These are phyloP conservation scores for Botrytis cinerea DNA, from an alignment of 2,329 filamentous ascomycete species.

Conservation along the genomic window DNA sequence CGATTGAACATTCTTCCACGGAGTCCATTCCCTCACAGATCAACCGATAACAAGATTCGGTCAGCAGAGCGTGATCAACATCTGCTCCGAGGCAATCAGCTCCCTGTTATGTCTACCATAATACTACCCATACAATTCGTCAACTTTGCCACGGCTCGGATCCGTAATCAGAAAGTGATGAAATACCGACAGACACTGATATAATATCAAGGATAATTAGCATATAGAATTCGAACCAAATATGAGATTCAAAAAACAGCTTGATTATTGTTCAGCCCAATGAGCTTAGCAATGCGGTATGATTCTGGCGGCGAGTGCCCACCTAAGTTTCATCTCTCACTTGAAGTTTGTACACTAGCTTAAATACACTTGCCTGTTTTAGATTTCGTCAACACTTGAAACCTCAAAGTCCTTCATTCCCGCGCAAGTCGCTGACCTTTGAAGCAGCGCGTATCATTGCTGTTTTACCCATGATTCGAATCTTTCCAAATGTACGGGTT, in stretches of 20 bases:
- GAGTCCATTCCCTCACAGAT: background rate
- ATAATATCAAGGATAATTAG: background rate
- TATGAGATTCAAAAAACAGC: background rate
- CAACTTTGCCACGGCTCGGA: background rate
- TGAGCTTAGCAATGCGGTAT: background rate
- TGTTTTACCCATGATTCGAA: background rate
- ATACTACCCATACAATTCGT: background rate
- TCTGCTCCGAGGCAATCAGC: background rate
- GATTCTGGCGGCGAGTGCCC: background rate
- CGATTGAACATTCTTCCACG: conserved; percentile 11
- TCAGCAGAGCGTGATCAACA: background rate
- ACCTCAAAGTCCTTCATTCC: background rate
- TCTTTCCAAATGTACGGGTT: background rate
- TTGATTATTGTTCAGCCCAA: background rate
- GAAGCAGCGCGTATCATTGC: background rate
- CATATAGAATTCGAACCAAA: background rate
- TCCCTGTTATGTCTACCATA: conserved; percentile 3
- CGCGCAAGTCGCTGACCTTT: background rate
- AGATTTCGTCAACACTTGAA: background rate
- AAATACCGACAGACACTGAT: background rate
- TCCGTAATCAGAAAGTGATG: background rate
- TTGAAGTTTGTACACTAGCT: background rate
- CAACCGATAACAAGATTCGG: background rate
- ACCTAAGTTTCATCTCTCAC: background rate
- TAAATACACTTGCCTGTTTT: background rate